phyloP scores from a whole-genome alignment of 257 asterid genomes.

The Solanum bukasovii region DNA sequence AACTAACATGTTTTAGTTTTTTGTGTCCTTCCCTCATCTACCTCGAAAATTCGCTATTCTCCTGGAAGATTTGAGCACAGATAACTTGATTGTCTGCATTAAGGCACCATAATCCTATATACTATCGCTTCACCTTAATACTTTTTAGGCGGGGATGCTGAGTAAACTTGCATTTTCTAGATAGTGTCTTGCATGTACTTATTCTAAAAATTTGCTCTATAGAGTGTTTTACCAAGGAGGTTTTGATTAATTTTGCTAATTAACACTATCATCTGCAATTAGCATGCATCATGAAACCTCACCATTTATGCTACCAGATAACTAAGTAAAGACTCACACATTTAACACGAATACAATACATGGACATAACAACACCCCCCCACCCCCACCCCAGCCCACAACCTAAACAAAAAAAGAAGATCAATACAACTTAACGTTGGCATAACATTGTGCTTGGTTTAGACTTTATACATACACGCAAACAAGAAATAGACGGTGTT shows the following conservation, averaged over 20 bases:
- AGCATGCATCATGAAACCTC: neutral
- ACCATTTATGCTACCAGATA: neutral
- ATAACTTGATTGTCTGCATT: neutral
- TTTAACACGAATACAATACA: neutral
- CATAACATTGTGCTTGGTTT: neutral
- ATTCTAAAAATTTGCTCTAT: neutral
- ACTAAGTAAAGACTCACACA: neutral
- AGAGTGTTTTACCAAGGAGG: neutral
- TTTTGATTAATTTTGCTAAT: neutral
- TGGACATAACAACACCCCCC: neutral
- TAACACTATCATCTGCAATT: neutral
- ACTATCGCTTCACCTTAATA: neutral
- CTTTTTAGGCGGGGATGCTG: neutral
- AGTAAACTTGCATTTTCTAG: neutral
- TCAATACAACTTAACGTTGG: neutral
- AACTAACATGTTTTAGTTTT: neutral
- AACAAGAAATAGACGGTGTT: neutral
- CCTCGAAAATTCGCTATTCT: neutral
- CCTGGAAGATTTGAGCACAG: neutral
- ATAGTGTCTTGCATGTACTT: neutral
- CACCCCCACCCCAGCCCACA: neutral
- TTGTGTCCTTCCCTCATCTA: neutral
- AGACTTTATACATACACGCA: neutral
- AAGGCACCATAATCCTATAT: neutral
- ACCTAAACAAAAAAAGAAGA: neutral